Percentiles rank a stretch among this genome's conserved stretches.
These are phyloP conservation scores for Karstenula rhodostoma DNA, from an alignment of 2,329 filamentous ascomycete species.

Conservation along the genomic window DNA sequence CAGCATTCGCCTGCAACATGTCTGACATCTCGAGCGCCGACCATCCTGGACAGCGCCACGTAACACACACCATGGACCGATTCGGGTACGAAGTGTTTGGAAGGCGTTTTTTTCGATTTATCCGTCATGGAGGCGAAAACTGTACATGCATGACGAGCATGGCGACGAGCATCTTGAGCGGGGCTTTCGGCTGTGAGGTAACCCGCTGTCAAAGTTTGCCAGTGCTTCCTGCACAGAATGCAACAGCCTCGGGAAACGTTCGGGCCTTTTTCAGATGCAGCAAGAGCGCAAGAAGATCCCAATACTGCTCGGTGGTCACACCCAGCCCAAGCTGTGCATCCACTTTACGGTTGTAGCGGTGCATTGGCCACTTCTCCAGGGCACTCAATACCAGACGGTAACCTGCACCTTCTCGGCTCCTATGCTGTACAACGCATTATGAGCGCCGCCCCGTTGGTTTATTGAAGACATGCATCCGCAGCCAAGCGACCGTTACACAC, in stretches of 20 bases:
- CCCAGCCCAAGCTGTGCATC: background rate
- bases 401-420: background rate
- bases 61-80: background rate
- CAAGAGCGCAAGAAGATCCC: background rate
- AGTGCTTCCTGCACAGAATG: background rate
- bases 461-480: constrained; percentile 8
- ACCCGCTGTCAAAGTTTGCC: background rate
- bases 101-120: constrained; percentile 7
- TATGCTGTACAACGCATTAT: constrained; percentile 1
- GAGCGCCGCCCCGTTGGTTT: background rate
- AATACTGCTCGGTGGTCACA: background rate
- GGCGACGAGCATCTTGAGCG: background rate
- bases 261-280: background rate
- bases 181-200: constrained; percentile 3
- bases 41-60: constrained; percentile 6
- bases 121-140: background rate
- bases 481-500: background rate
- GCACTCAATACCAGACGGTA: background rate
- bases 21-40: background rate
- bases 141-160: background rate
- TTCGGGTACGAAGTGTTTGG: background rate
- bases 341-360: background rate
- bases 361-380: background rate
- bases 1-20: background rate
- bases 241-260: background rate